Conservation (phyloP, 768 basidiomycete species). For the Pisolithus albus region DNA sequence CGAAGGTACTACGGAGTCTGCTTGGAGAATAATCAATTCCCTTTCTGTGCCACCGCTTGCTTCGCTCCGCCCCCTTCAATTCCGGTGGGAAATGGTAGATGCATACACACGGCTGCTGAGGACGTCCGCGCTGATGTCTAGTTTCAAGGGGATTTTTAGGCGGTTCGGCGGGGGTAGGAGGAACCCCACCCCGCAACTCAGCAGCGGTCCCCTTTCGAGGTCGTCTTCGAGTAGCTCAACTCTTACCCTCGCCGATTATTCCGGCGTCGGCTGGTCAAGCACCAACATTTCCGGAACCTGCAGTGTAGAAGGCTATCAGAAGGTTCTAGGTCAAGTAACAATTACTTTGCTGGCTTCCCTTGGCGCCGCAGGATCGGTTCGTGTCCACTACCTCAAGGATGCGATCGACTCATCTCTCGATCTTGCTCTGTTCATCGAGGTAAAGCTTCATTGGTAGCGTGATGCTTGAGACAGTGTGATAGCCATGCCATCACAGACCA, state of each 20-base stretch:
- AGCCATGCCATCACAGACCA: not conserved
- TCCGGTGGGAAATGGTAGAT: not conserved
- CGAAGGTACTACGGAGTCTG: constrained; percentile 13
- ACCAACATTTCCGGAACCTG: not conserved
- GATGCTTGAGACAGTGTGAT: not conserved
- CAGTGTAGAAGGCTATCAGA: not conserved
- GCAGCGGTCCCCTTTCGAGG: not conserved
- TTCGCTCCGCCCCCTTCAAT: not conserved
- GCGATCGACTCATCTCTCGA: not conserved
- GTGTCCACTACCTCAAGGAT: not conserved
- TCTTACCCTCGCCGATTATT: not conserved
- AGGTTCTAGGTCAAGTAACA: not conserved
- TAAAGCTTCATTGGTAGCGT: not conserved
- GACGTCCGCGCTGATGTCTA: not conserved
- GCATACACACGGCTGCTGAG: not conserved
- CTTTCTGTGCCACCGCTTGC: not conserved
- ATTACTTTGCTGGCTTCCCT: not conserved
- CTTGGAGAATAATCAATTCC: constrained; percentile 24
- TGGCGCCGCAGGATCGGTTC: not conserved
- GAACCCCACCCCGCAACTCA: not conserved
- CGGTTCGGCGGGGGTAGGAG: not conserved
- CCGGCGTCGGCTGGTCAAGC: not conserved
- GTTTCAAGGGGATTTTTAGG: not conserved
- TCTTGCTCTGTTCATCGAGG: not conserved
- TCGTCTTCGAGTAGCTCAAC: not conserved